phyloP scores from a whole-genome alignment of 495 filamentous ascomycete genomes.

The Eremomyces bilateralis region DNA sequence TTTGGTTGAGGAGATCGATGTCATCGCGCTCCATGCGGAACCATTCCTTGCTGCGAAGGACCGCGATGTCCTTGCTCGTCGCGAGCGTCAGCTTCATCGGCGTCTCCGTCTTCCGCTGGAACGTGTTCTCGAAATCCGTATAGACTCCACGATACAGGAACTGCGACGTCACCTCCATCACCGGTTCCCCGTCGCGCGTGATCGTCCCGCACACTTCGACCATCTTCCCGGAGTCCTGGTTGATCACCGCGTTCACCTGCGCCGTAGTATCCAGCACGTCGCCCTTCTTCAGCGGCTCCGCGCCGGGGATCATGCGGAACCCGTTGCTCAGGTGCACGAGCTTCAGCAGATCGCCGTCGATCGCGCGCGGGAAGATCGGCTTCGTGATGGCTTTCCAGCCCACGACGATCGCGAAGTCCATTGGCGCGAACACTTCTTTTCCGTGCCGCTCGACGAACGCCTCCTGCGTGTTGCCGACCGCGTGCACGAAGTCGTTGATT shows the following conservation, averaged over 20 bases:
- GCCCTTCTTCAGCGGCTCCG: constrained; percentile 80
- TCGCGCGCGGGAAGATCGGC: constrained; percentile 86
- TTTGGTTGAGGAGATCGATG: constrained; percentile 70
- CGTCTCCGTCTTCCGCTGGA: constrained; percentile 89
- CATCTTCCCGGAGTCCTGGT: constrained; percentile 97
- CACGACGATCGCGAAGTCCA: constrained; percentile 98
- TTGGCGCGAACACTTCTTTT: constrained; percentile 85
- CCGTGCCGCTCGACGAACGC: constrained; percentile 95
- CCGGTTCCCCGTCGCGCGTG: constrained; percentile 58
- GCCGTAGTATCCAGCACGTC: constrained; percentile 85
- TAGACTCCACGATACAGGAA: constrained; percentile 91
- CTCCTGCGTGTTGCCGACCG: constrained; percentile 92
- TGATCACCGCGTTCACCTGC: constrained; percentile 92
- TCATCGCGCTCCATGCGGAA: constrained; percentile 65
- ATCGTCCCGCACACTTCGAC: constrained; percentile 97
- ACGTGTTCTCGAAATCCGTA: constrained; percentile 88
- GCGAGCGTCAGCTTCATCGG: constrained; percentile 83
- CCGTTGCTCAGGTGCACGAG: constrained; percentile 90
- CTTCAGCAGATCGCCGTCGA: constrained; percentile 86
- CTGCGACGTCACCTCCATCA: constrained; percentile 97
- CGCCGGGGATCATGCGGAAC: constrained; percentile 95
- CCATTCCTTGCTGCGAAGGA: constrained; percentile 92
- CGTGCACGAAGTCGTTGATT: constrained; percentile 95
- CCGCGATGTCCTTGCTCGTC: constrained; percentile 74
- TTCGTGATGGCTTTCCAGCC: constrained; percentile 99